Evolutionary conservation across 2,329 filamentous ascomycete species (phyloP).

Genomic region (Helicocarpus griseus): DNA sequence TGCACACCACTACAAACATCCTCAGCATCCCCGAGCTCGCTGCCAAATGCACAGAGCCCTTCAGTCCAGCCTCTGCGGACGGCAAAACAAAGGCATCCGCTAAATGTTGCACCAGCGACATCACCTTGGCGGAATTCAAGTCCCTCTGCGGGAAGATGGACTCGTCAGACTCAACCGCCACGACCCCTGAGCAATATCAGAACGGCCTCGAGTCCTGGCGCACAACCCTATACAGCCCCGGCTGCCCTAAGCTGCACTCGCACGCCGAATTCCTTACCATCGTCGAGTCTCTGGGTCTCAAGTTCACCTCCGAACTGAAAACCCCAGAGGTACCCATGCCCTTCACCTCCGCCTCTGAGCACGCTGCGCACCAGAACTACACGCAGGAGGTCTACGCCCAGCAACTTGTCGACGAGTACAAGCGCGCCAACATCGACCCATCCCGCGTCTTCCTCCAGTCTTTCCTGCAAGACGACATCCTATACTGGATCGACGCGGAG

Average conservation of each 20-base stretch:
- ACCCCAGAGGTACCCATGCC: slow-evolving; percentile 61
- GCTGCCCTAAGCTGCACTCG: slow-evolving; percentile 52
- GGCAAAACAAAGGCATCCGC: slow-evolving; percentile 45
- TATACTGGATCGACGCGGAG: slow-evolving; percentile 56
- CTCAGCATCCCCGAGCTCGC: slow-evolving; percentile 51
- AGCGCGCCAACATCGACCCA: slow-evolving; percentile 42
- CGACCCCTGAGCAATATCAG: slow-evolving; percentile 49
- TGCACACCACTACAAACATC: slow-evolving; percentile 62
- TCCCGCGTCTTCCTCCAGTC: slow-evolving; percentile 53
- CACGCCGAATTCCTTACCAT: slow-evolving; percentile 54
- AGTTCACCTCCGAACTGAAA: slow-evolving; percentile 61
- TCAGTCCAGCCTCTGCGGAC: slow-evolving; percentile 43
- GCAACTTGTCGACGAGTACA: slow-evolving; percentile 55
- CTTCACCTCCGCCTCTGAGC: slow-evolving; percentile 39
- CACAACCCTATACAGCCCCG: slow-evolving; percentile 50
- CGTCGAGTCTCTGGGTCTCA: slow-evolving; percentile 48
- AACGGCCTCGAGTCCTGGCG: slow-evolving; percentile 51
- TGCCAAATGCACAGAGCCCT: slow-evolving; percentile 54
- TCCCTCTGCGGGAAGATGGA: slow-evolving; percentile 64
- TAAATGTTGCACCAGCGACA: slow-evolving; percentile 62
- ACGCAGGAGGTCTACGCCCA: slow-evolving; percentile 56
- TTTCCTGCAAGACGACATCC: slow-evolving; percentile 54
- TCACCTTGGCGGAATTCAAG: slow-evolving; percentile 59
- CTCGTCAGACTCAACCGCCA: slow-evolving; percentile 48
- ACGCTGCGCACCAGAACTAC: slow-evolving; percentile 41